Conservation (phyloP, 345 rosid species). For the Arabidopsis suecica region DNA sequence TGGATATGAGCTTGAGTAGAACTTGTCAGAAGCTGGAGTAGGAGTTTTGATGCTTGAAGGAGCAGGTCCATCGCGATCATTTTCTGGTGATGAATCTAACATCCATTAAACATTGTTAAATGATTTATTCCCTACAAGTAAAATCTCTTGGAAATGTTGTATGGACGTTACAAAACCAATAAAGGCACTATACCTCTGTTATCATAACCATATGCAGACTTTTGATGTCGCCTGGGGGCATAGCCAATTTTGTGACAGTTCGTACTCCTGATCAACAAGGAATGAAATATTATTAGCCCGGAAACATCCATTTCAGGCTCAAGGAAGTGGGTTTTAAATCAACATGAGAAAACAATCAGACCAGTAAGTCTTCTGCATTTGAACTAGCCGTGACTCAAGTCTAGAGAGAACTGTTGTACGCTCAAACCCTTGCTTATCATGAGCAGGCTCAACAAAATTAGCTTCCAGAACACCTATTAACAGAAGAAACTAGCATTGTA, state of each 20-base stretch:
- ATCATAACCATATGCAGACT: constrained; percentile 39
- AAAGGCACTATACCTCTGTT: constrained; percentile 50
- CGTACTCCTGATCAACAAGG: constrained; percentile 50
- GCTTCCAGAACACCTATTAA: constrained; percentile 87
- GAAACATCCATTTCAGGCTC: constrained; percentile 21
- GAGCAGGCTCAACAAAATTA: constrained; percentile 95
- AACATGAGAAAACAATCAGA: constrained; percentile 40
- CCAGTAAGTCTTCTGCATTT: constrained; percentile 92
- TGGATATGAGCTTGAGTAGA: constrained; percentile 39
- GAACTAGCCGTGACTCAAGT: constrained; percentile 73
- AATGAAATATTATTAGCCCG: constrained; percentile 33
- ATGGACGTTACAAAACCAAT: constrained; percentile 14
- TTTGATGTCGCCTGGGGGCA: constrained; percentile 62
- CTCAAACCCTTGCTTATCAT: constrained; percentile 96
- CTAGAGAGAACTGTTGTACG: constrained; percentile 90
- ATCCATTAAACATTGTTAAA: constrained; percentile 33
- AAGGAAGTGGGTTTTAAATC: constrained; percentile 2
- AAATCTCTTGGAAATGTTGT: neutral
- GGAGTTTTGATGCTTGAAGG: constrained; percentile 44
- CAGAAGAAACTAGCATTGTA: constrained; percentile 38
- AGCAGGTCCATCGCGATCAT: constrained; percentile 34
- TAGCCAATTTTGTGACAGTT: constrained; percentile 87
- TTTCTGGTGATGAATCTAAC: constrained; percentile 60
- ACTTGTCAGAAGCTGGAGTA: constrained; percentile 48
- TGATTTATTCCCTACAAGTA: constrained; percentile 19